A percentile compares a stretch with the other conserved stretches of the same genome.
These are phyloP conservation scores for Monosporascus sp. DNA, from an alignment of 2,329 filamentous ascomycete genomes.

Conservation along the genomic window DNA sequence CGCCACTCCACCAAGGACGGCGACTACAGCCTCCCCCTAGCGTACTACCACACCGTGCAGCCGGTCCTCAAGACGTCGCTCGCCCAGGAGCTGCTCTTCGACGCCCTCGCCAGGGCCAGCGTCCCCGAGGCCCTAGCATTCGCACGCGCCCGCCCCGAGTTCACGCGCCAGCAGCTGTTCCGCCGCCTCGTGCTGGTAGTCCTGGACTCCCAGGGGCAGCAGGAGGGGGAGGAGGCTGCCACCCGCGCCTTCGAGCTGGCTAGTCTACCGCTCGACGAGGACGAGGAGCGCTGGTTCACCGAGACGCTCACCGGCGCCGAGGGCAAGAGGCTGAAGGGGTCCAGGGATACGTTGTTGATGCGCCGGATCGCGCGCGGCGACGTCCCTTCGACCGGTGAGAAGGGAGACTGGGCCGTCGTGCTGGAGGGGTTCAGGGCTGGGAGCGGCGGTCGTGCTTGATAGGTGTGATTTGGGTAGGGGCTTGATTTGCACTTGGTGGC, in stretches of 20 bases:
- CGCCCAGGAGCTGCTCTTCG: conserved; percentile 63
- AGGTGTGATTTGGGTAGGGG: neutral
- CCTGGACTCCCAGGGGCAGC: conserved; percentile 34
- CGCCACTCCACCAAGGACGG: conserved; percentile 50
- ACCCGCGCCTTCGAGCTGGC: conserved; percentile 63
- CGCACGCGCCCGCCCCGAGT: conserved; percentile 58
- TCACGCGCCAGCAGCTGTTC: conserved; percentile 60
- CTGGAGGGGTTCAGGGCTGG: conserved; percentile 48
- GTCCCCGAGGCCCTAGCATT: conserved; percentile 72
- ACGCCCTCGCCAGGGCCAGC: conserved; percentile 60
- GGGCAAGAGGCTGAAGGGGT: conserved; percentile 58
- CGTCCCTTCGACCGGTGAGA: conserved; percentile 39
- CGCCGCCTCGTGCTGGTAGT: conserved; percentile 59
- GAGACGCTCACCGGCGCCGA: conserved; percentile 60
- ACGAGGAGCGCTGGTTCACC: conserved; percentile 72
- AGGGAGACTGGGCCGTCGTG: conserved; percentile 44
- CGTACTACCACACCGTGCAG: conserved; percentile 72
- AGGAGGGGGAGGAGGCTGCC: conserved; percentile 33
- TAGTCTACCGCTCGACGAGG: conserved; percentile 62
- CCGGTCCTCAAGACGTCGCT: conserved; percentile 62
- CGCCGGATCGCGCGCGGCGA: conserved; percentile 65
- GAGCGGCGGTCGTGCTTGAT: conserved; percentile 23
- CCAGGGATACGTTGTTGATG: conserved; percentile 70
- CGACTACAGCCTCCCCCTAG: conserved; percentile 62
- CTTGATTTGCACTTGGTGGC: conserved; percentile 2